Base-by-base conservation (phyloP, 164 flowering plant species). In the Berberis thunbergii region DNA sequence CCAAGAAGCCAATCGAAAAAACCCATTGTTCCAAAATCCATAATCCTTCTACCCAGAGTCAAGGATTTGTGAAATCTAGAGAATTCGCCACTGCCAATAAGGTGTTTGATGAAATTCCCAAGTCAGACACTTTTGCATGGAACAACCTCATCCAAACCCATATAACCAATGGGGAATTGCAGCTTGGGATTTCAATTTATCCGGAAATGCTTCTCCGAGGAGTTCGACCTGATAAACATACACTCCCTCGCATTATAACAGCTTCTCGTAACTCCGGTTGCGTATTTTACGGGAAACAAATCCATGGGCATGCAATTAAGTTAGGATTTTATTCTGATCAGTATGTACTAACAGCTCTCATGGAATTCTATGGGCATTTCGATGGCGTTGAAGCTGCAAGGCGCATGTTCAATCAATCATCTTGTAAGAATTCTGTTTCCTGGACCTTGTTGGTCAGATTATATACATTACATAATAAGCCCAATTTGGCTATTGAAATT, bases 381-480 rank as follows among this genome's bases (percentile, higher is more conserved):
- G 81, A 85, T 10, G 63, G 76, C 46, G 68, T 67, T 42, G 72
- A 76, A n/a, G 45, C 68, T 4, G 92, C 86, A 2, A 72, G 70
- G 60, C 41, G 70, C 52, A 46, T 80, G 43, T 74, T 86, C 44
- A 66, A 75, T 41, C 71, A 71, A 44, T 66, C 73, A 7, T 45
- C 71, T 54, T 4, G 7, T n/a, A 69, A 44, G 65, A 75, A 78
- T 56, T 68, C 81, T 0, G 82, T 84, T 45, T 71, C 78, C 55
- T 83, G 92, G 88, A 84, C 90, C 40, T 59, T 83, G 68, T 63
- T 86, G 11, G 79, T 75, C 57, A 73, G 73, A 67, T 60, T 86
- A 71, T 82, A 80, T 67, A 46, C 74, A 0, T 57, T 9, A 49
- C 69, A 76, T 52, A 75, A 60, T 49, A 79, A 72, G 58, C 84